Evolutionary conservation across 2,329 filamentous ascomycete genomes (phyloP), one percentile per base, ranked within the genome.

Genomic region (Penicillium sp.): DNA sequence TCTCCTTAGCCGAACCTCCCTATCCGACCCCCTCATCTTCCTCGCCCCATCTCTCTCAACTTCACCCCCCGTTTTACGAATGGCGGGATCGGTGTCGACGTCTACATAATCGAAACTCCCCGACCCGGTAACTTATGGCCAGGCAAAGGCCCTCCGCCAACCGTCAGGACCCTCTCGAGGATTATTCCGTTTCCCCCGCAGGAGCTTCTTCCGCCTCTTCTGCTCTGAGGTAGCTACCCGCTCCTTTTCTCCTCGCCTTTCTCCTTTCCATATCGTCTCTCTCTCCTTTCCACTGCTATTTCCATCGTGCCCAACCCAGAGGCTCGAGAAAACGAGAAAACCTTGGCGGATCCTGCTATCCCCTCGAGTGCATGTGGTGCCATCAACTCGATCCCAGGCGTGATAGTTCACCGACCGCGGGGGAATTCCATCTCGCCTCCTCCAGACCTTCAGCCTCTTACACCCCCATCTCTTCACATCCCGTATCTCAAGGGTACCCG

Each of bases 61-160:
- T 56, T 4, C 49, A n/a, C 19, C 45, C 46, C 68, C 68, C 56
- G 62, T 60, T 62, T 71, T 71, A 71, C 76, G 76, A 71, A 80
- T 80, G 79, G 79, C 78, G 74, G 75, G 75, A 60, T 71, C 70
- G 71, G 75, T 70, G 61, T 68, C 61, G 65, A 70, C 67, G 65
- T 73, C 68, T 65, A 75, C 71, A 60, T 61, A 66, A 71, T 70
- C 67, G 52, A 71, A 67, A 43, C 45, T 28, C 68, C 70, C 68
- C 68, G 71, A 73, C 63, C 73, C 68, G 70, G 70, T 70, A 74
- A 79, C 77, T 75, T 79, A 80, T 81, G 79, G 78, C 78, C 76
- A 79, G 76, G 71, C 77, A 76, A 78, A 78, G 73, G 75, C 74
- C 76, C 72, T 75, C 73, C 73, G 68, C 71, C 75, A 74, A 76